Conservation (phyloP, 2,329 filamentous ascomycete genomes). For the Ceratocystis cubensis region DNA sequence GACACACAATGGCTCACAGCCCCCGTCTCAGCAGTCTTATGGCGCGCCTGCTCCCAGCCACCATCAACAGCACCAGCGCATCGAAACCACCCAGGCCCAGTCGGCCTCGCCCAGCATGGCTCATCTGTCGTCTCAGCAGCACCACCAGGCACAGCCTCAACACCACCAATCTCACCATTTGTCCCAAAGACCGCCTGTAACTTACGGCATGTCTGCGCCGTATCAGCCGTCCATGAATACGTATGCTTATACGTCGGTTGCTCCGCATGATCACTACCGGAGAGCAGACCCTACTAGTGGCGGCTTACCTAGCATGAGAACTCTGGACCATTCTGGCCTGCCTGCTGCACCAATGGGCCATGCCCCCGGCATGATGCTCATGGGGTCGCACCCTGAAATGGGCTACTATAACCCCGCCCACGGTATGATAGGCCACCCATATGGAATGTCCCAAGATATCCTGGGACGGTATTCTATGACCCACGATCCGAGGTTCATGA, state of each 20-base stretch:
- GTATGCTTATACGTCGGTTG: constrained; percentile 15
- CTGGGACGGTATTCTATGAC: constrained; percentile 37
- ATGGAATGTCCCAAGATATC: constrained; percentile 35
- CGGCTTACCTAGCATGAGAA: constrained; percentile 32
- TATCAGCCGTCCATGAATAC: constrained; percentile 19
- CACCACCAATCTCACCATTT: background rate
- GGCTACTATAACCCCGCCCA: constrained; percentile 15
- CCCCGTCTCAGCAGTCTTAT: constrained; percentile 13
- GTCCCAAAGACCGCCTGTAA: constrained; percentile 15
- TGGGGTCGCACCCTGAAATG: constrained; percentile 19
- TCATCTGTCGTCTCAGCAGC: constrained; percentile 14
- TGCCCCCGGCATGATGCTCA: constrained; percentile 15
- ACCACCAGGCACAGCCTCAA: background rate
- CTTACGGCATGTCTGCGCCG: constrained; percentile 14
- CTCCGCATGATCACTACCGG: constrained; percentile 17
- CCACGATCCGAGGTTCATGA: constrained; percentile 37
- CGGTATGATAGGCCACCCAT: constrained; percentile 13
- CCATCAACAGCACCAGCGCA: constrained; percentile 12
- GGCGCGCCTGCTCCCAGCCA: constrained; percentile 3
- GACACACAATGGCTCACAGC: constrained; percentile 14
- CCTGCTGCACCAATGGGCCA: constrained; percentile 9
- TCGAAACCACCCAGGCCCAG: constrained; percentile 18
- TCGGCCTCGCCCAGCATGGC: constrained; percentile 15
- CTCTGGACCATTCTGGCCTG: constrained; percentile 27
- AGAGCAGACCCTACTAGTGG: constrained; percentile 15